Conservation (phyloP, 441 rosid genomes). For the Flueggea neowawraea region DNA sequence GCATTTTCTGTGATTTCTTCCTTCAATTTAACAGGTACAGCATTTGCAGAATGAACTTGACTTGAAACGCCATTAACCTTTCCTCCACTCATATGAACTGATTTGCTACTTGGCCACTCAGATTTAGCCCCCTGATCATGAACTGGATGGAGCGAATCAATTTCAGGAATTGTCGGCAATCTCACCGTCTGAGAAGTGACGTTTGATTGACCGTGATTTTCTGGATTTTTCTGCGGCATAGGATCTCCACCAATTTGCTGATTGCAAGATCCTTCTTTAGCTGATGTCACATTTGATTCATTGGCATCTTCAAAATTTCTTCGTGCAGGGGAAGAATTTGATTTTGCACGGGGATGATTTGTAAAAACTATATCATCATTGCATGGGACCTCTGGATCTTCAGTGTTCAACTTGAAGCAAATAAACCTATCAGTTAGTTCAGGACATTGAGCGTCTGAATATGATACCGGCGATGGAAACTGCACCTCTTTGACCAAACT, state of each 20-base stretch:
- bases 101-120: conserved; percentile 25
- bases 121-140: conserved; percentile 32
- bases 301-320: conserved; percentile 36
- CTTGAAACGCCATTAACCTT: conserved; percentile 26
- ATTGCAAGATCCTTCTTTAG: conserved; percentile 32
- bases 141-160: conserved; percentile 34
- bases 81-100: conserved; percentile 16
- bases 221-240: conserved; percentile 22
- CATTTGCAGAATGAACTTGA: conserved; percentile 21
- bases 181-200: conserved; percentile 34
- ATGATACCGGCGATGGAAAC: conserved; percentile 20
- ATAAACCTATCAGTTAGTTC: conserved; percentile 45
- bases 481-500: conserved; percentile 27
- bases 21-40: conserved; percentile 26
- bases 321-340: conserved; percentile 31
- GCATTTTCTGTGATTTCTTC: conserved; percentile 39
- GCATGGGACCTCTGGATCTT: conserved; percentile 77
- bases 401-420: conserved; percentile 59
- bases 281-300: conserved; percentile 28
- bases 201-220: conserved; percentile 34
- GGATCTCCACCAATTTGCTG: conserved; percentile 32
- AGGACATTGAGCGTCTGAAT: conserved; percentile 41
- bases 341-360: conserved; percentile 19
- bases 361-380: conserved; percentile 60
- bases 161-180: conserved; percentile 32